Conservation (phyloP, 805 yeast species). For the Saccharomycopsis microspora region DNA sequence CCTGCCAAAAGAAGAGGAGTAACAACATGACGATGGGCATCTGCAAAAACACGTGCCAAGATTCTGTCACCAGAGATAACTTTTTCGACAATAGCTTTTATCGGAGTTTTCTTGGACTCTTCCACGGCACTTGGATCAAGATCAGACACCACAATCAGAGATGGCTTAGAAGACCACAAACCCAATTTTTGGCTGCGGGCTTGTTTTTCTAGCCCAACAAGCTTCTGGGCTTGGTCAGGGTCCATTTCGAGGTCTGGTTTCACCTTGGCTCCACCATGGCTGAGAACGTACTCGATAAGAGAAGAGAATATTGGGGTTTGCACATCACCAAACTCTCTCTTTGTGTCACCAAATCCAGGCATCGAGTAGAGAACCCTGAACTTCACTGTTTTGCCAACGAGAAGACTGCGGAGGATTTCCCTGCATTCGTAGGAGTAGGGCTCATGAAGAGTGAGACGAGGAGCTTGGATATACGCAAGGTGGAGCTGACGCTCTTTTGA, state of each 20-base stretch:
- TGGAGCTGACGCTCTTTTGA: slow-evolving; percentile 52
- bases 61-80: slow-evolving; percentile 73
- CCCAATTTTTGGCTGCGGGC: slow-evolving; percentile 46
- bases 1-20: slow-evolving; percentile 65
- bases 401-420: slow-evolving; percentile 47
- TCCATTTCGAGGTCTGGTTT: slow-evolving; percentile 40
- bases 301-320: slow-evolving; percentile 53
- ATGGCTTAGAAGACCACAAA: slow-evolving; percentile 32
- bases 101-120: slow-evolving; percentile 11
- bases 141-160: slow-evolving; percentile 9
- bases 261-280: slow-evolving; percentile 50
- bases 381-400: slow-evolving; percentile 53
- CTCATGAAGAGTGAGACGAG: slow-evolving; percentile 35
- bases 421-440: slow-evolving; percentile 43
- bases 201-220: slow-evolving; percentile 31
- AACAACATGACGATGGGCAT: slow-evolving; percentile 39
- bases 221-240: slow-evolving; percentile 28
- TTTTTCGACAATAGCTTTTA: slow-evolving; percentile 53
- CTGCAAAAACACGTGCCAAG: slow-evolving; percentile 42
- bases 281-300: slow-evolving; percentile 42
- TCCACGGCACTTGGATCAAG: slow-evolving; percentile 10
- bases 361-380: slow-evolving; percentile 46
- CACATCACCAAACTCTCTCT: slow-evolving; percentile 64
- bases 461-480: slow-evolving; percentile 54
- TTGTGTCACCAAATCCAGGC: slow-evolving; percentile 26